Evolutionary conservation across 2,329 filamentous ascomycete species (phyloP).

Genomic region (Sporothrix curviconia): DNA sequence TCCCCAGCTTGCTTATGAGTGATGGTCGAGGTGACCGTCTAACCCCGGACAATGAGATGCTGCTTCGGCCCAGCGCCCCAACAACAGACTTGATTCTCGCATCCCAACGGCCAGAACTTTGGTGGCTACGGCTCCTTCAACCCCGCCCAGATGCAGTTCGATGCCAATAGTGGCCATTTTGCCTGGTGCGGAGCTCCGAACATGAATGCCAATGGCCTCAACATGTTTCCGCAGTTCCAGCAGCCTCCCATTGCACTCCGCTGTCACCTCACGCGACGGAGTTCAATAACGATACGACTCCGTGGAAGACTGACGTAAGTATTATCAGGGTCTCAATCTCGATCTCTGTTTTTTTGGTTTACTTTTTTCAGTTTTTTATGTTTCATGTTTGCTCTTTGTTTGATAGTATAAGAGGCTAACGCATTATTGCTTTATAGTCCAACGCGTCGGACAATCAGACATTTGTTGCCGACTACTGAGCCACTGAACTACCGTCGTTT

Average conservation of each 20-base stretch:
- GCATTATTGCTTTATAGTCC: slow-evolving; percentile 29
- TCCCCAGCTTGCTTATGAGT: slow-evolving; percentile 32
- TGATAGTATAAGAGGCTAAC: not conserved
- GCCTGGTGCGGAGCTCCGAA: slow-evolving; percentile 25
- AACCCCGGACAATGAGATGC: slow-evolving; percentile 43
- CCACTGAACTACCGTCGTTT: slow-evolving; percentile 94
- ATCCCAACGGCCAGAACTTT: slow-evolving; percentile 26
- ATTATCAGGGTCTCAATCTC: not conserved
- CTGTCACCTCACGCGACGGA: slow-evolving; percentile 69
- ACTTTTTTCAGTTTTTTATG: not conserved
- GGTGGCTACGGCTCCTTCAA: slow-evolving; percentile 28
- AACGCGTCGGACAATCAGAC: slow-evolving; percentile 57
- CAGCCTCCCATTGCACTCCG: slow-evolving; percentile 54
- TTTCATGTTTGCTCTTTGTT: not conserved
- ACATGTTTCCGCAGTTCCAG: slow-evolving; percentile 44
- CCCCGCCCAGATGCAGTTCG: slow-evolving; percentile 24
- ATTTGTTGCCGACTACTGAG: slow-evolving; percentile 79
- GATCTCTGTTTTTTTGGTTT: not conserved
- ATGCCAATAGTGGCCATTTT: slow-evolving; percentile 22
- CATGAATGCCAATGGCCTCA: slow-evolving; percentile 33
- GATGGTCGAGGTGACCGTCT: slow-evolving; percentile 41
- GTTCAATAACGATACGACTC: slow-evolving; percentile 52
- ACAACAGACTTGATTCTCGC: slow-evolving; percentile 40
- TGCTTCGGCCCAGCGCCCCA: slow-evolving; percentile 42
- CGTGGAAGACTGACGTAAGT: slow-evolving; percentile 51